phyloP scores from a whole-genome alignment of 345 rosid genomes.

The Citrus unshiu region DNA sequence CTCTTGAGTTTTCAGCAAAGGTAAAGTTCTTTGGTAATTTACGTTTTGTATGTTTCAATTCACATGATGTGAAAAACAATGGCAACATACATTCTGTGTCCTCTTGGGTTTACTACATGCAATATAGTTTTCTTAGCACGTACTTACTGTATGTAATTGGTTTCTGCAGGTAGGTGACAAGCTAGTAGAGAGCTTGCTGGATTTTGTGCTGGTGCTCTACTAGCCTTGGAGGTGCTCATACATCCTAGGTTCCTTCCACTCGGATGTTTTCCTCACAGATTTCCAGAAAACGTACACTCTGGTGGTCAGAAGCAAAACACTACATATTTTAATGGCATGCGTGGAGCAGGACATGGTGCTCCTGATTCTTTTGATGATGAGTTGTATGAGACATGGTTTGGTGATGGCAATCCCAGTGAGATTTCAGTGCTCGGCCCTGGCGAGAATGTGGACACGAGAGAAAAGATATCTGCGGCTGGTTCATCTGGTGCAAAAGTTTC shows the following conservation, averaged over 20 bases:
- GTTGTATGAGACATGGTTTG: constrained; percentile 33
- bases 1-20: constrained; percentile 71
- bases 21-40: constrained; percentile 31
- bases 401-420: constrained; percentile 20
- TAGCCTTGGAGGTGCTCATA: constrained; percentile 70
- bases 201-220: constrained; percentile 66
- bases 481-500: constrained; percentile 20
- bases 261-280: constrained; percentile 28
- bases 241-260: constrained; percentile 78
- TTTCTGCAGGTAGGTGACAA: constrained; percentile 49
- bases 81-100: background rate
- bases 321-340: constrained; percentile 23
- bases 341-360: constrained; percentile 11
- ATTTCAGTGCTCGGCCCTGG: constrained; percentile 13
- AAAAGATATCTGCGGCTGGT: constrained; percentile 3
- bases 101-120: background rate
- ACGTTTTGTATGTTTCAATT: background rate
- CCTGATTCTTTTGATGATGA: constrained; percentile 41
- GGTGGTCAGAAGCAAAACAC: constrained; percentile 22
- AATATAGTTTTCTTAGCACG: background rate
- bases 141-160: background rate
- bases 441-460: constrained; percentile 7
- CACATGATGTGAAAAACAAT: background rate
- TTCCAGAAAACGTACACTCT: constrained; percentile 19
- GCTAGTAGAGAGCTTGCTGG: constrained; percentile 51